A percentile compares a stretch with the other conserved stretches of the same genome.
These are phyloP conservation scores for Verbascum thapsus DNA, from an alignment of 257 asterid species.

Conservation along the genomic window DNA sequence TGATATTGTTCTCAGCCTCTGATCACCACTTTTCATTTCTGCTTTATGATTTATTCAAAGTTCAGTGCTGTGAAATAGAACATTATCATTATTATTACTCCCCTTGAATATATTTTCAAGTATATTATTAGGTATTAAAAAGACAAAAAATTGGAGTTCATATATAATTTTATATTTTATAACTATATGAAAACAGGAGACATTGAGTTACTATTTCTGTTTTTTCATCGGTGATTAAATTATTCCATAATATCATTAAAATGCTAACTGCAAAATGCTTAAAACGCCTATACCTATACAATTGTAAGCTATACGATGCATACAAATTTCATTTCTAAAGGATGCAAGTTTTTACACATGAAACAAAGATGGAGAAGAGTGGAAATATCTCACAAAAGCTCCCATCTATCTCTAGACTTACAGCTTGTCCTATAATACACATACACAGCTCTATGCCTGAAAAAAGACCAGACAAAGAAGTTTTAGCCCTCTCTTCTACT, in stretches of 20 bases:
- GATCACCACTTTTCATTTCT: not conserved
- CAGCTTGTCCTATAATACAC: conserved; percentile 27
- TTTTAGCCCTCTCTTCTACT: conserved; percentile 23
- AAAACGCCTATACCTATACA: conserved; percentile 40
- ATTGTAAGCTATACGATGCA: conserved; percentile 37
- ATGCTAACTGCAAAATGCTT: conserved; percentile 21
- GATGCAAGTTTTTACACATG: conserved; percentile 23
- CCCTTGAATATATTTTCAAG: too few species aligned
- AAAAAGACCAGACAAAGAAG: conserved; percentile 22
- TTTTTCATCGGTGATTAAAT: not conserved
- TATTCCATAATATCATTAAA: not conserved
- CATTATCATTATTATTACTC: too few species aligned
- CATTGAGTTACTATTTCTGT: not conserved
- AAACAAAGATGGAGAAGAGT: conserved; percentile 18
- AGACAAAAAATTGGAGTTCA: too few species aligned
- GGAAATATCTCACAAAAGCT: conserved; percentile 13
- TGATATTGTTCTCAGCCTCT: not conserved
- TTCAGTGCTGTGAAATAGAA: too few species aligned
- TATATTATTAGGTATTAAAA: too few species aligned
- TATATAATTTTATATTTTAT: too few species aligned
- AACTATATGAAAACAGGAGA: too few species aligned
- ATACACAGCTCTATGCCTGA: conserved; percentile 23
- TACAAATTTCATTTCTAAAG: conserved; percentile 35
- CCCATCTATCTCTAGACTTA: conserved; percentile 19
- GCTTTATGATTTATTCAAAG: not conserved